phyloP scores from a whole-genome alignment of 2,329 filamentous ascomycete genomes.

The Alternaria gansuensis region DNA sequence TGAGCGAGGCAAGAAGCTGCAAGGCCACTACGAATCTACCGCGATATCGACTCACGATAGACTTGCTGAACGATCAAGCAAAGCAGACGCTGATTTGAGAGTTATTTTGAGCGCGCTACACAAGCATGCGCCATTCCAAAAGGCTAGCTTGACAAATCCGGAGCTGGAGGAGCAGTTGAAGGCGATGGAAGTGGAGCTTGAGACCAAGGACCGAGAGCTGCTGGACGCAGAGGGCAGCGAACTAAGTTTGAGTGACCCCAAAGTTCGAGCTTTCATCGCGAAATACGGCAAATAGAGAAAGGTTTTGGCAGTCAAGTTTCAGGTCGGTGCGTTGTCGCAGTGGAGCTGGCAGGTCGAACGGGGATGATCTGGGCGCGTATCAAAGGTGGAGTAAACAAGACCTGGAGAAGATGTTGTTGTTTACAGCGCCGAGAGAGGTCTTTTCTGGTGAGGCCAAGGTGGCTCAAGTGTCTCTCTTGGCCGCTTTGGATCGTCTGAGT shows the following conservation, averaged over 20 bases:
- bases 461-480: constrained; percentile 1
- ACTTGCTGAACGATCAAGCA: constrained; percentile 49
- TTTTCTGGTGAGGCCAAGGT: neutral
- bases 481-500: neutral
- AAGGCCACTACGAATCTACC: constrained; percentile 46
- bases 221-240: constrained; percentile 47
- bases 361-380: constrained; percentile 12
- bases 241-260: constrained; percentile 43
- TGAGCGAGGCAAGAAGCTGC: constrained; percentile 50
- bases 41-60: constrained; percentile 45
- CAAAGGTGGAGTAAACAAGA: constrained; percentile 11
- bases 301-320: constrained; percentile 2
- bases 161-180: constrained; percentile 46
- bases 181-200: constrained; percentile 50
- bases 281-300: constrained; percentile 40
- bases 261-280: constrained; percentile 44
- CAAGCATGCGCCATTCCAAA: constrained; percentile 47
- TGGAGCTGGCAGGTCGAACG: constrained; percentile 9
- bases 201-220: constrained; percentile 52
- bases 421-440: constrained; percentile 1
- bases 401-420: constrained; percentile 7
- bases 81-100: constrained; percentile 50
- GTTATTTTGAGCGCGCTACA: constrained; percentile 52
- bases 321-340: constrained; percentile 16
- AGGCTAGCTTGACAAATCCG: constrained; percentile 37